Conservation (phyloP, 257 asterid genomes). For the Gentiana straminea region DNA sequence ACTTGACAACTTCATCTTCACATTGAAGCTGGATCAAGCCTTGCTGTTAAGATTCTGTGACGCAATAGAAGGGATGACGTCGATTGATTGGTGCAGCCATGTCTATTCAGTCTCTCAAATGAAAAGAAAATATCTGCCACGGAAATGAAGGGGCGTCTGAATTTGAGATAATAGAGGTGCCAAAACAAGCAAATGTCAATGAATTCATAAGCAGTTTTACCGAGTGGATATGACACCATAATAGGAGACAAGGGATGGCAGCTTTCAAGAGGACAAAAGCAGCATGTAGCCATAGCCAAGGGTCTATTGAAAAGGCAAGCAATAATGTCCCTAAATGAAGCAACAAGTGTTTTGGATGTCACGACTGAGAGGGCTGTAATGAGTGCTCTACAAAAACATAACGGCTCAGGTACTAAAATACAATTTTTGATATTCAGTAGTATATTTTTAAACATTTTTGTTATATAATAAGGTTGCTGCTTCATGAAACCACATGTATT, state of each 20-base stretch:
- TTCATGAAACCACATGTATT: too few species aligned
- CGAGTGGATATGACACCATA: slow-evolving; percentile 47
- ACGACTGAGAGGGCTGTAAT: slow-evolving; percentile 62
- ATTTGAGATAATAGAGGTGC: slow-evolving; percentile 52
- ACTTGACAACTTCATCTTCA: slow-evolving; percentile 49
- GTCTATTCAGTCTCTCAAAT: slow-evolving; percentile 62
- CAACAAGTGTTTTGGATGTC: slow-evolving; percentile 80
- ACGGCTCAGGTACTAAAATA: slow-evolving; percentile 14
- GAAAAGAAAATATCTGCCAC: slow-evolving; percentile 49
- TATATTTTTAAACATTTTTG: too few species aligned
- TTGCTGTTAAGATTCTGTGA: slow-evolving; percentile 68
- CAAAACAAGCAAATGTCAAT: slow-evolving; percentile 59
- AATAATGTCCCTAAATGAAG: slow-evolving; percentile 68
- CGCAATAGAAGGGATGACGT: slow-evolving; percentile 33
- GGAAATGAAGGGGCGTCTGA: slow-evolving; percentile 65
- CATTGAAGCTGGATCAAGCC: slow-evolving; percentile 53
- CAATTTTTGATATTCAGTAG: too few species aligned
- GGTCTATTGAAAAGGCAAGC: slow-evolving; percentile 56
- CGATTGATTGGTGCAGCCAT: slow-evolving; percentile 68
- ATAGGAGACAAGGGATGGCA: slow-evolving; percentile 80
- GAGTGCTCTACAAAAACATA: slow-evolving; percentile 33
- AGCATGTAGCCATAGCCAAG: slow-evolving; percentile 62
- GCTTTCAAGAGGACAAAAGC: slow-evolving; percentile 85
- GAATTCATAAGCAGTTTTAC: slow-evolving; percentile 55
- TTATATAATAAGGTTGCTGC: too few species aligned